Percentiles rank a stretch among this genome's conserved stretches.
Conservation (phyloP, 2,329 filamentous ascomycete genomes). For the Fusarium nelsonii region DNA sequence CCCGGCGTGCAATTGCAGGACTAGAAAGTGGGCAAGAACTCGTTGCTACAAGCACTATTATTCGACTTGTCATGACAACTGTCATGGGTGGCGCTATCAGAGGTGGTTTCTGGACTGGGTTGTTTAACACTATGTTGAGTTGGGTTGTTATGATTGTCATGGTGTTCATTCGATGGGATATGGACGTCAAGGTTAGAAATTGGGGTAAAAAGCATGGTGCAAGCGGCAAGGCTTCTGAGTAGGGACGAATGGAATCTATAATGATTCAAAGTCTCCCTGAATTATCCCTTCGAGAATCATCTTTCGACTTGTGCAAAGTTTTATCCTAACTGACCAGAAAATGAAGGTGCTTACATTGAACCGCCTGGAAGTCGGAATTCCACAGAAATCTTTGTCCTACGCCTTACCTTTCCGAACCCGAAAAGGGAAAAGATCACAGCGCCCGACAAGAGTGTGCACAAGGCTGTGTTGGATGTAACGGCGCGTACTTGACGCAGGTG, state of each 20-base stretch:
- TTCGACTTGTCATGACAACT: slow-evolving; percentile 35
- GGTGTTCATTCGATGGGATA: slow-evolving; percentile 39
- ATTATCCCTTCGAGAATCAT: neutral
- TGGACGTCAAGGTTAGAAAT: slow-evolving; percentile 31
- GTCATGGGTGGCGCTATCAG: slow-evolving; percentile 35
- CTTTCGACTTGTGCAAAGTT: neutral
- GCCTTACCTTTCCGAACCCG: neutral
- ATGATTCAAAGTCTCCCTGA: neutral
- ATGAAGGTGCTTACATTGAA: neutral
- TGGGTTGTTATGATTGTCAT: slow-evolving; percentile 40
- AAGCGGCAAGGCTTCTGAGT: slow-evolving; percentile 8
- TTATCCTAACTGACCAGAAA: neutral
- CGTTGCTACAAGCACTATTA: slow-evolving; percentile 34
- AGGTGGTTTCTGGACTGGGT: slow-evolving; percentile 19
- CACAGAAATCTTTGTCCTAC: neutral
- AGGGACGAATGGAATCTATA: neutral
- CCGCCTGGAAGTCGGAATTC: neutral
- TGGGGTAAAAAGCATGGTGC: slow-evolving; percentile 31
- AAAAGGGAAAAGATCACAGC: neutral
- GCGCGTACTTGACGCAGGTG: neutral
- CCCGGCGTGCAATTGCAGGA: slow-evolving; percentile 24
- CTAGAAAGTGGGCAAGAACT: slow-evolving; percentile 30
- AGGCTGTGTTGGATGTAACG: neutral
- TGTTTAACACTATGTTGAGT: slow-evolving; percentile 25
- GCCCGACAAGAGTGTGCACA: neutral